Conservation (phyloP, 177 flowering plant genomes). For the Vitis hybrid region DNA sequence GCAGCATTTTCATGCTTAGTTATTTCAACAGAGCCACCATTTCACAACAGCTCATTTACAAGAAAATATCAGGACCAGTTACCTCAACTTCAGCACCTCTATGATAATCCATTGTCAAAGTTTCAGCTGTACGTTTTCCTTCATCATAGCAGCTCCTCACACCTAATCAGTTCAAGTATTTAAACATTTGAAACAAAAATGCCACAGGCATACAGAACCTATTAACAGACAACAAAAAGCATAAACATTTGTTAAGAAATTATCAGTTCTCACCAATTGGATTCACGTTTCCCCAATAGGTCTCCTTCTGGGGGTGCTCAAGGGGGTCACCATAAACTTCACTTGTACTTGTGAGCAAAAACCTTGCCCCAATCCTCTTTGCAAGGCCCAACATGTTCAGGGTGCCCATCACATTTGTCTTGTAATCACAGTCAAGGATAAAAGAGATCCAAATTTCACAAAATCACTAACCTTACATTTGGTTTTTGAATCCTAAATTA, state of each 20-base stretch:
- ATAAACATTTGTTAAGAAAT: neutral
- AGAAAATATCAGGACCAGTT: slow-evolving; percentile 3
- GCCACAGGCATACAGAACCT: neutral
- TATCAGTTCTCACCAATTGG: slow-evolving; percentile 41
- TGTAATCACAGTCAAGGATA: slow-evolving; percentile 48
- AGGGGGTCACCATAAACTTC: slow-evolving; percentile 73
- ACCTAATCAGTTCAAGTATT: slow-evolving; percentile 36
- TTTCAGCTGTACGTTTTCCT: slow-evolving; percentile 88
- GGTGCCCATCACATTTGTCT: slow-evolving; percentile 75
- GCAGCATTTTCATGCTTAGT: neutral
- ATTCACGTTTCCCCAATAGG: slow-evolving; percentile 71
- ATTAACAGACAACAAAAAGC: slow-evolving; percentile 3
- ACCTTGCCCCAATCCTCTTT: slow-evolving; percentile 62
- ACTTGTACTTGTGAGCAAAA: slow-evolving; percentile 61
- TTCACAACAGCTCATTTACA: slow-evolving; percentile 2
- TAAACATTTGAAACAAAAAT: neutral
- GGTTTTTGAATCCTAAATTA: neutral
- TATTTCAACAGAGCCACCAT: neutral
- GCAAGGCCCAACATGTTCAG: slow-evolving; percentile 69
- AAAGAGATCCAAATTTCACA: slow-evolving; percentile 14
- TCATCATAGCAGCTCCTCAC: slow-evolving; percentile 92
- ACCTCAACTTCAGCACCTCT: slow-evolving; percentile 84
- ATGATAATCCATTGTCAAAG: slow-evolving; percentile 85
- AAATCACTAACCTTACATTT: neutral
- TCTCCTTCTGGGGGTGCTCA: slow-evolving; percentile 69